Percentiles rank a stretch among this genome's conserved stretches.
These are phyloP conservation scores for Venturia oleaginea DNA, from an alignment of 2,329 filamentous ascomycete genomes.

Conservation along the genomic window DNA sequence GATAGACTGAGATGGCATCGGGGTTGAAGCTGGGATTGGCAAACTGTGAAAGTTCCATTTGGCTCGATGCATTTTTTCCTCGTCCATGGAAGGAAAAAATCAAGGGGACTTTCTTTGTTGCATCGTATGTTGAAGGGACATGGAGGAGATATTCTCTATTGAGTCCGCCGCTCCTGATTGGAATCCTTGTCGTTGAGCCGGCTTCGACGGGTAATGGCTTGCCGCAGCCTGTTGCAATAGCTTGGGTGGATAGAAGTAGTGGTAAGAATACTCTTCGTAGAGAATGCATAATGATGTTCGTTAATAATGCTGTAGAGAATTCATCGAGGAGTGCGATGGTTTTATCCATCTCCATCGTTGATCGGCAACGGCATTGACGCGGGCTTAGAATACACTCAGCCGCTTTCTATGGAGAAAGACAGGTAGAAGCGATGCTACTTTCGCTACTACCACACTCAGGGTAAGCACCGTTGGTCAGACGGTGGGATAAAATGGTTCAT, in stretches of 20 bases:
- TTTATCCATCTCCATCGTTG: neutral
- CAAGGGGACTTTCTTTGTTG: conserved; percentile 29
- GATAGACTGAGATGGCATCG: conserved; percentile 37
- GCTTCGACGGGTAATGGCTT: conserved; percentile 21
- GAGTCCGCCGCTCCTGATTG: conserved; percentile 22
- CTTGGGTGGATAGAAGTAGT: neutral
- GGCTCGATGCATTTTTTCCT: conserved; percentile 25
- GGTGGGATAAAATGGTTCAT: neutral
- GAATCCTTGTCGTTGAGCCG: conserved; percentile 21
- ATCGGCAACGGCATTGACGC: neutral
- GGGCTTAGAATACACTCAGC: neutral
- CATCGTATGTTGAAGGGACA: conserved; percentile 32
- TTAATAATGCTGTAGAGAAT: neutral
- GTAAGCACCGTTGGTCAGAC: neutral
- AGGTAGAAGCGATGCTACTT: neutral
- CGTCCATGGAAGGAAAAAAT: conserved; percentile 43
- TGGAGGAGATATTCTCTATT: conserved; percentile 30
- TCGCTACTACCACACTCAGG: neutral
- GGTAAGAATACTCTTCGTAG: neutral
- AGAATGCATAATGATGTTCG: neutral
- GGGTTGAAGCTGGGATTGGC: conserved; percentile 36
- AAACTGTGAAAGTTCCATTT: conserved; percentile 38
- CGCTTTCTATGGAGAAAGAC: neutral
- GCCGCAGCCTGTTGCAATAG: conserved; percentile 15
- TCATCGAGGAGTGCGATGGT: neutral